A percentile compares a stretch with the other conserved stretches of the same genome.
Evolutionary conservation across 2,329 filamentous ascomycete genomes (phyloP).

Genomic region (Helicocarpus griseus): DNA sequence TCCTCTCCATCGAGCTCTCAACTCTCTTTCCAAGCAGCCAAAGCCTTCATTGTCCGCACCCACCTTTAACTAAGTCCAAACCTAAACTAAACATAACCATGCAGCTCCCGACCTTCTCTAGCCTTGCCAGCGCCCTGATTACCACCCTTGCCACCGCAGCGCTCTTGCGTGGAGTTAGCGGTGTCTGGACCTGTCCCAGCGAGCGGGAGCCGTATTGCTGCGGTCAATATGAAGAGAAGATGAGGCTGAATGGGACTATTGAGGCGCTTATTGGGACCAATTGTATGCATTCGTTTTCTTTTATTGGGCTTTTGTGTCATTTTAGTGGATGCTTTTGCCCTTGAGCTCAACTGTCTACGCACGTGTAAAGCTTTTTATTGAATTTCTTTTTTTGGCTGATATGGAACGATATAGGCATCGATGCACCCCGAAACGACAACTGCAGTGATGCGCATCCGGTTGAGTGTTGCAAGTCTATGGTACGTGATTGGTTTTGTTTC

Average conservation of each 20-base stretch:
- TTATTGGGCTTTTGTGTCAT: no score
- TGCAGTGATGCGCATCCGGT: constrained; percentile 6
- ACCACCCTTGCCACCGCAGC: background rate
- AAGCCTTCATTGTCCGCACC: no score
- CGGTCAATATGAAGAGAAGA: constrained; percentile 3
- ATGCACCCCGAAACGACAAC: constrained; percentile 7
- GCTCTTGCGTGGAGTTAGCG: constrained; percentile 2
- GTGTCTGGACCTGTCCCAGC: constrained; percentile 13
- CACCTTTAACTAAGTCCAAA: no score
- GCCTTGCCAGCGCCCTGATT: background rate
- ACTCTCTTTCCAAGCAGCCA: background rate
- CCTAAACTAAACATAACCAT: background rate
- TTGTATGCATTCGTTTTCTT: background rate
- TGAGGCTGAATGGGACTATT: background rate
- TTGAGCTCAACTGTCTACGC: background rate
- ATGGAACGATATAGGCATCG: constrained; percentile 1
- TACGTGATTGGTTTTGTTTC: no score
- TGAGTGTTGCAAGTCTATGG: constrained; percentile 9
- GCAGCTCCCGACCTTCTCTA: background rate
- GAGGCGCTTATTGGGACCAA: background rate
- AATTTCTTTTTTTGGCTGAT: no score
- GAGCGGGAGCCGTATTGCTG: constrained; percentile 12
- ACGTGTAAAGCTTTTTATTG: background rate
- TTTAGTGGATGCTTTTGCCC: no score
- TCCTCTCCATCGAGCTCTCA: no score